Evolutionary conservation across 352 stramenopile genomes (phyloP), one percentile per base, ranked within the genome.

Genomic region (Phytopythium sindhum): DNA sequence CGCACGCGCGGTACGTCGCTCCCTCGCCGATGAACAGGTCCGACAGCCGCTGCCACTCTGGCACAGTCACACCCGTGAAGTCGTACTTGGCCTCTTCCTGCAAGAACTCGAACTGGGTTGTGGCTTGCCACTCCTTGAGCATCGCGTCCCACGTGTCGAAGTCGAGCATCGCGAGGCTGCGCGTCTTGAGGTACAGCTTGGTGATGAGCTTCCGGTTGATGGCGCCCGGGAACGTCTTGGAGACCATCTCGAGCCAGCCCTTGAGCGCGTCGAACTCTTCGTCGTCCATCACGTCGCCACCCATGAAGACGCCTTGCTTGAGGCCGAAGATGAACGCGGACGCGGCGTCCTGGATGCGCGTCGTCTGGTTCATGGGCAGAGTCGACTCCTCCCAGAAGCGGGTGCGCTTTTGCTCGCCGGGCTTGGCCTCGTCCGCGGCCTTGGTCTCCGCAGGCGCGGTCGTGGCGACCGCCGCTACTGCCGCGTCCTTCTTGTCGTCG

Each of bases 321-420:
- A 94, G 72, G 2, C 85, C 85, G 53, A 94, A 94, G 28, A 94
- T 66, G 61, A 94, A 94, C 37, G 85, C 81, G 23, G 85, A 90
- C 2, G 77, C 85, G 0, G 85, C 85, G 61, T 94, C 85, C 65
- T 87, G 80, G 39, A 94, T 66, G 10, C 85, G 85, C 42, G 85
- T 94, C 11, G 79, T 90, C 65, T 84, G 66, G 65, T 89, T 91
- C 75, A 89, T 90, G 1, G 81, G 74, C 52, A 81, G 72, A 39
- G 78, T 91, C 21, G 85, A 89, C 57, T 91, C 83, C 53, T 94
- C 85, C 85, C 85, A 94, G 28, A 94, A 63, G n/a, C 68, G 60
- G 24, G 63, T 75, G 39, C 68, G 72, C 31, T 67, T 60, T 53
- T 84, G 68, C 65, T 84, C 75, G n/a, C 71, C 76, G 0, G 76